Base-by-base conservation (phyloP, 257 asterid species). In the Leptodermis oblonga region DNA sequence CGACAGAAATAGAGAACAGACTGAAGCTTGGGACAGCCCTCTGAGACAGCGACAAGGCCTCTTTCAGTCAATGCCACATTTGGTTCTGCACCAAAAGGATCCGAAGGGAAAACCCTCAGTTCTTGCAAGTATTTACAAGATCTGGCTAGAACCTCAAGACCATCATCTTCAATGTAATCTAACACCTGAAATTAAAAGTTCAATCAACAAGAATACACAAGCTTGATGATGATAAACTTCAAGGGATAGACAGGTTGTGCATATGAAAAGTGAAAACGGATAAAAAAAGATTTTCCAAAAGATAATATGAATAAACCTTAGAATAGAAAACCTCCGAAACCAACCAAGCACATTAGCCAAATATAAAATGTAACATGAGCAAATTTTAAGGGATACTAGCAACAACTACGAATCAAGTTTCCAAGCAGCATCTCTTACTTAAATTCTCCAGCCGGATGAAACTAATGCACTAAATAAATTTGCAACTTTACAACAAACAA, bases 1-100 rank as follows among this genome's bases (percentile, higher is more conserved):
- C 99, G 94, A 84, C 99, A 90, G 75, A 93, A 93, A 78, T 90
- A 93, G 20, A 93, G 90, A 41, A 92, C 96, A 7, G 98, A 92
- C 30, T 78, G 87, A 64, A 93, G 96, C 74, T 90, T 88, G 26
- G 95, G 94, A 85, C 99, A 93, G 58, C 99, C 99, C 51, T 83
- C 86, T 2, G 99, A 90, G 31, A 93, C 96, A 18, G 88, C 69
- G 62, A 93, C 96, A 26, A 93, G 99, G 65, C 99, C 99, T 67
- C 79, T 86, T 73, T 93, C 99, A 0, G 99, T 93, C 75, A 93
- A 78, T 62, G 85, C 82, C 7, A 88, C 92, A 34, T 93, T 85
- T n/a, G 89, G 87, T 54, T 88, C 99, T 22, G 82, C 91, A 56
- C 82, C 95, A 56, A 70, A 90, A 13, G 97, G 99, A 36, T 90